Conservation (phyloP, 805 yeast genomes). For the Teunomyces atbi region DNA sequence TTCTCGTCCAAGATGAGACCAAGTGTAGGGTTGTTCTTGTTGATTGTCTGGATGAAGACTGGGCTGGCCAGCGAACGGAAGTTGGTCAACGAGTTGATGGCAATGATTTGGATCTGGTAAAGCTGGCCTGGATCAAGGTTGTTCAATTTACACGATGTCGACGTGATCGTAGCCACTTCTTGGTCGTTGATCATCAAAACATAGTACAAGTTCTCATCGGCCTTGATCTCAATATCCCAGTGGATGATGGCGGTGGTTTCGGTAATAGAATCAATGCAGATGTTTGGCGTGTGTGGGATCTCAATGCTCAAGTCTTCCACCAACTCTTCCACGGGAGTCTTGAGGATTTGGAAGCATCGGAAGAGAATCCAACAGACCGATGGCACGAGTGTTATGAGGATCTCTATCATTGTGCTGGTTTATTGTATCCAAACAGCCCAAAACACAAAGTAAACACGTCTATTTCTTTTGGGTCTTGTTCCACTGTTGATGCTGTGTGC, state of each 20-base stretch:
- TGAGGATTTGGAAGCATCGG: constrained; percentile 35
- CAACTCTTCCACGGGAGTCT: constrained; percentile 47
- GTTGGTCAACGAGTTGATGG: constrained; percentile 34
- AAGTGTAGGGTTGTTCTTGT: not conserved
- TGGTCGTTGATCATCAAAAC: constrained; percentile 32
- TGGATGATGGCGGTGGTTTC: constrained; percentile 47
- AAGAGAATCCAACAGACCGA: constrained; percentile 41
- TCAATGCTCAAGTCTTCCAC: constrained; percentile 48
- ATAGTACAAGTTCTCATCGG: constrained; percentile 32
- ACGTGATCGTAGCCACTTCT: constrained; percentile 36
- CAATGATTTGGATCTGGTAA: constrained; percentile 37
- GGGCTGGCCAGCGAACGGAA: constrained; percentile 34
- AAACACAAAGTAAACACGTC: not conserved
- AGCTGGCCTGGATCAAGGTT: constrained; percentile 24
- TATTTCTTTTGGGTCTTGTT: no score
- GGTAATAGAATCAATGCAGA: constrained; percentile 55
- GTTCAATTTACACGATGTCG: constrained; percentile 34
- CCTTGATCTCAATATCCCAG: constrained; percentile 47
- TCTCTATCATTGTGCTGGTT: constrained; percentile 18
- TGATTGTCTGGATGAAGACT: constrained; percentile 30
- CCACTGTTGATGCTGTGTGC: no score
- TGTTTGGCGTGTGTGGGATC: constrained; percentile 54
- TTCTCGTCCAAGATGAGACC: constrained; percentile 5
- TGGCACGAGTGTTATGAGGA: constrained; percentile 26
- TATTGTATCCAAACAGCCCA: not conserved